Evolutionary conservation across 2,329 filamentous ascomycete species (phyloP).

Genomic region (Xylaria sp.): DNA sequence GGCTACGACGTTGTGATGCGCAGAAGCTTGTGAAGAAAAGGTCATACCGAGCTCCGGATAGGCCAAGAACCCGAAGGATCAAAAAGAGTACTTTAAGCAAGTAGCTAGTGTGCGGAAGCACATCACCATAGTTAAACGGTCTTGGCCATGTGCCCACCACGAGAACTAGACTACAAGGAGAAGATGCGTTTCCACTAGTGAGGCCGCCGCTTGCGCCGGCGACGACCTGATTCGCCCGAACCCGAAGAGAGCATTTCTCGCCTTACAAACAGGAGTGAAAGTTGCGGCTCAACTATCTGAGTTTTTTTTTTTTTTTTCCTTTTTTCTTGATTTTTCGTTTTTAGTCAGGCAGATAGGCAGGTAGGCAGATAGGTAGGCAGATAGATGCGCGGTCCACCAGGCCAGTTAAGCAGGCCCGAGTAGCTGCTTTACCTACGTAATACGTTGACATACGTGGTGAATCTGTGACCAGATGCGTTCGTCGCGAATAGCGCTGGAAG

Average conservation of each 20-base stretch:
- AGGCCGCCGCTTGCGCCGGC: conserved; percentile 11
- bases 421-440: conserved; percentile 2
- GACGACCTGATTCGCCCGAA: conserved; percentile 19
- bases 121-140: conserved; percentile 4
- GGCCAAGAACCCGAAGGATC: conserved; percentile 11
- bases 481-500: conserved; percentile 15
- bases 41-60: conserved; percentile 13
- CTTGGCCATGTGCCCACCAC: not conserved
- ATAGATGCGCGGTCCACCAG: conserved; percentile 13
- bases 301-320: no score
- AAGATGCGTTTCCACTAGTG: conserved; percentile 6
- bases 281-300: no score
- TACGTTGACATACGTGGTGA: not conserved
- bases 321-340: no score
- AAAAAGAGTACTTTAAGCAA: conserved; percentile 1
- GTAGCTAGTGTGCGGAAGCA: conserved; percentile 10
- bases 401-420: conserved; percentile 16
- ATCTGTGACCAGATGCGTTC: not conserved
- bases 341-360: no score
- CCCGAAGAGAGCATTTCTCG: conserved; percentile 18
- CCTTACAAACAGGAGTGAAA: no score
- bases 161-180: conserved; percentile 5
- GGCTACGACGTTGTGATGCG: conserved; percentile 11
- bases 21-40: conserved; percentile 5
- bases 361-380: no score